phyloP scores from a whole-genome alignment of 2,329 filamentous ascomycete genomes.

The Thielaviopsis euricoi region DNA sequence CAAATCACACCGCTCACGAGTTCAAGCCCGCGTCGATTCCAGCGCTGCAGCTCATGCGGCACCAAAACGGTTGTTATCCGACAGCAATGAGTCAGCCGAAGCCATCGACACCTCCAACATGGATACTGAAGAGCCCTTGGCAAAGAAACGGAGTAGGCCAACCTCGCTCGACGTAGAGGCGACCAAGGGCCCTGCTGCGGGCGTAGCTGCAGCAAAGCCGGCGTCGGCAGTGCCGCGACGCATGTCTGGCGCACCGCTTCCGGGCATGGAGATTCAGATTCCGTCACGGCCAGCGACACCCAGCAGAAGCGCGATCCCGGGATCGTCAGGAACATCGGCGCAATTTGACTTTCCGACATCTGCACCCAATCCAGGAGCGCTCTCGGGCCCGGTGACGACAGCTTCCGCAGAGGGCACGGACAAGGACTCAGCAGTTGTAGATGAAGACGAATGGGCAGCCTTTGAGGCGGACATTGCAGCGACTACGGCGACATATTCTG shows the following conservation, averaged over 20 bases:
- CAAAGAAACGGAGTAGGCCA: no score
- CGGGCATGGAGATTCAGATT: slow-evolving; percentile 44
- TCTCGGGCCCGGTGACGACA: slow-evolving; percentile 11
- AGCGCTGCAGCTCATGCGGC: background rate
- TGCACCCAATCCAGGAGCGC: slow-evolving; percentile 19
- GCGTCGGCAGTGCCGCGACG: slow-evolving; percentile 19
- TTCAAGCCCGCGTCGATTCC: slow-evolving; percentile 12
- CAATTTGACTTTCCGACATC: slow-evolving; percentile 12
- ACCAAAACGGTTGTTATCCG: no score
- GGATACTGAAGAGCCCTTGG: no score
- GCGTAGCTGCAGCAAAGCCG: background rate
- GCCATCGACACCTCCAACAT: no score
- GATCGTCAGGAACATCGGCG: background rate
- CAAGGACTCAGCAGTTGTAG: slow-evolving; percentile 20
- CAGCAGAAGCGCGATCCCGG: slow-evolving; percentile 19
- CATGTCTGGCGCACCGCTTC: slow-evolving; percentile 33
- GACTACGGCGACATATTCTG: slow-evolving; percentile 20
- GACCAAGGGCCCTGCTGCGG: background rate
- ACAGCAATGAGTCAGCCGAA: no score
- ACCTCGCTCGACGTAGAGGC: background rate
- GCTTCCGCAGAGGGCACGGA: slow-evolving; percentile 1
- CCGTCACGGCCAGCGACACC: slow-evolving; percentile 47
- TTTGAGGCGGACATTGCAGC: slow-evolving; percentile 69
- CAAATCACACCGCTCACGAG: slow-evolving; percentile 24
- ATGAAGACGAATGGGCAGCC: slow-evolving; percentile 73